A percentile compares a stretch with the other conserved stretches of the same genome.
Evolutionary conservation across 345 rosid species (phyloP).

Genomic region (Brassica incana): DNA sequence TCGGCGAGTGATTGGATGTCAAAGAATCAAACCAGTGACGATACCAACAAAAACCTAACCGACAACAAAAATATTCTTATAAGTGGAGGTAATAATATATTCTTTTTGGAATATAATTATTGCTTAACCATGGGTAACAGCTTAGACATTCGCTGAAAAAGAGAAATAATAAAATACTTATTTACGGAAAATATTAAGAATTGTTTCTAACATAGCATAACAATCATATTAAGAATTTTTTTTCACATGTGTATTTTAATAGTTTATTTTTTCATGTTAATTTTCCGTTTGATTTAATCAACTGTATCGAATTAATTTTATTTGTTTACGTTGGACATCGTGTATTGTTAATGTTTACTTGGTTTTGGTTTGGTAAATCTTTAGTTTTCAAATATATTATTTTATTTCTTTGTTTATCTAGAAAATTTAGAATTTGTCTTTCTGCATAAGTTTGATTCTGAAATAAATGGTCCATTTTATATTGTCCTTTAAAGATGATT

Average conservation of each 20-base stretch:
- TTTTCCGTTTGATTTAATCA: not conserved
- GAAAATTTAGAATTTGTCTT: not conserved
- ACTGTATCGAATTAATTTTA: not conserved
- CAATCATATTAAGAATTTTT: not conserved
- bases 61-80: constrained; percentile 38
- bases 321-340: not conserved
- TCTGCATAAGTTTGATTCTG: not conserved
- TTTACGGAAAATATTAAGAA: not conserved
- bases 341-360: not conserved
- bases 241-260: not conserved
- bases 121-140: constrained; percentile 33
- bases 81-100: constrained; percentile 27
- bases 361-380: not conserved
- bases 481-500: not conserved
- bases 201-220: not conserved
- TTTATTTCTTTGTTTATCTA: not conserved
- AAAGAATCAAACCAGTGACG: constrained; percentile 41
- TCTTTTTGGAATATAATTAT: constrained; percentile 12
- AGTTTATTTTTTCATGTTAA: not conserved
- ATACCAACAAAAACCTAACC: constrained; percentile 42
- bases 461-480: not conserved
- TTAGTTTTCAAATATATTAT: not conserved
- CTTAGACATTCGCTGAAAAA: constrained; percentile 29
- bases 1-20: constrained; percentile 27
- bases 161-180: not conserved